Base-by-base conservation (phyloP, 179 eudicot genomes). In the Nepenthes alata region DNA sequence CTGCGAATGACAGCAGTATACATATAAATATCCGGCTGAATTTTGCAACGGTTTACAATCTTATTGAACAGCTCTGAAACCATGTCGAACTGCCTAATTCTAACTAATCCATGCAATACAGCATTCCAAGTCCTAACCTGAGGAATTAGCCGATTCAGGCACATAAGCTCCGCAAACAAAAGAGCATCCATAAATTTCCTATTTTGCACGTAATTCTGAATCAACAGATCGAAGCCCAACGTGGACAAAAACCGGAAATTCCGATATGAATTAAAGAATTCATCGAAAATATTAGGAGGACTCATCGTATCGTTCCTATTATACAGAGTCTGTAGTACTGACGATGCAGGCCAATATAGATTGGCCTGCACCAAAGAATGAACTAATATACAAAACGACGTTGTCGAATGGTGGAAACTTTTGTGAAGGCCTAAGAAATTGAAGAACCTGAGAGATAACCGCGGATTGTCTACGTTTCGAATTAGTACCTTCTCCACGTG, bases 361-460 rank as follows among this genome's bases (percentile, higher is more conserved):
- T 58, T 67, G 34, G 75, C 64, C 5, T 63, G 76, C 16, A 70
- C 76, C 2, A 85, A 59, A 14, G 85, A 71, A 58, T 90, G 97
- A 6, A 87, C 61, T 15, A 90, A 70, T 11, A 87, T 75, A 70
- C 88, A 81, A 53, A 87, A 90, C 35, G 97, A 90, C 35, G 80
- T 35, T 47, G 81, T 68, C 11, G 89, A 81, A 68, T 87, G 97
- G 49, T 69, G 57, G 75, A 90, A 90, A 35, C 77, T 72, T 55
- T 45, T 54, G 68, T 87, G 97, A n/a, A 87, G 88, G 47, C 97
- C 97, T 15, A 90, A 59, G 72, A 80, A 88, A 60, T 87, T 90
- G 78, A 90, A 90, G 79, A 90, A 87, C 0, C 97, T 77, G 4
- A 90, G 77, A 37, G 89, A 83, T 67, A 88, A 72, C 66, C 81